Percentiles rank a stretch among this genome's conserved stretches.
phyloP scores from a whole-genome alignment of 1,284 basidiomycete genomes.

The Cutaneotrichosporon curvatum region DNA sequence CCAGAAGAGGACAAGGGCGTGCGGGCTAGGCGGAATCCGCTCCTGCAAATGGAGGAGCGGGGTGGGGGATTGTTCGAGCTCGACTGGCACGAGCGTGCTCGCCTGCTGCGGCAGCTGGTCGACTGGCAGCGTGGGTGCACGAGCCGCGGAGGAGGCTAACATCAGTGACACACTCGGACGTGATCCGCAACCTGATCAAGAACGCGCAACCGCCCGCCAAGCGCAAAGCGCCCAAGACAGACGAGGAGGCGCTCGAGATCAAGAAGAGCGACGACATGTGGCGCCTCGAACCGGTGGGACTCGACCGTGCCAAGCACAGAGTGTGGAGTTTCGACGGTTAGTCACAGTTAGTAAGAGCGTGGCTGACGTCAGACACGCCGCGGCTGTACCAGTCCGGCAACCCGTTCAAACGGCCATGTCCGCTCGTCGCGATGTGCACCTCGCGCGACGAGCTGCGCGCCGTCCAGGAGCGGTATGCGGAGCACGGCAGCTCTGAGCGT shows the following conservation, averaged over 20 bases:
- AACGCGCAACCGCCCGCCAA: constrained; percentile 13
- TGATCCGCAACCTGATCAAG: constrained; percentile 31
- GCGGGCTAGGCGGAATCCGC: constrained; percentile 27
- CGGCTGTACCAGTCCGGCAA: constrained; percentile 43
- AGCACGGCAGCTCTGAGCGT: constrained; percentile 10
- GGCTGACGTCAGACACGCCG: constrained; percentile 28
- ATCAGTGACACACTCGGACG: constrained; percentile 34
- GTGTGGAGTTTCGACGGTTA: constrained; percentile 44
- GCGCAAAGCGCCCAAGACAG: constrained; percentile 16
- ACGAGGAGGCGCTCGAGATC: constrained; percentile 1
- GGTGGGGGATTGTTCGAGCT: constrained; percentile 40
- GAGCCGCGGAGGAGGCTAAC: neutral
- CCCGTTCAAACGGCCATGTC: constrained; percentile 45
- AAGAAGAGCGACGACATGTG: constrained; percentile 12
- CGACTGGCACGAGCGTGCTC: constrained; percentile 36
- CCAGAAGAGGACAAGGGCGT: constrained; percentile 23
- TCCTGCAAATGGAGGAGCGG: constrained; percentile 24
- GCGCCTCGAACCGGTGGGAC: constrained; percentile 29
- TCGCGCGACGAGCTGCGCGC: constrained; percentile 27
- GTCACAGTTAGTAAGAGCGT: constrained; percentile 3
- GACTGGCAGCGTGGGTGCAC: constrained; percentile 42
- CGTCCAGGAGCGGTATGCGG: constrained; percentile 19
- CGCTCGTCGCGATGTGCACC: constrained; percentile 26
- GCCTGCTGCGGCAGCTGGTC: constrained; percentile 41
- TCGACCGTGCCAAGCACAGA: constrained; percentile 37